Conservation (phyloP, 164 flowering plant genomes). For the Magnolia changhungtana region DNA sequence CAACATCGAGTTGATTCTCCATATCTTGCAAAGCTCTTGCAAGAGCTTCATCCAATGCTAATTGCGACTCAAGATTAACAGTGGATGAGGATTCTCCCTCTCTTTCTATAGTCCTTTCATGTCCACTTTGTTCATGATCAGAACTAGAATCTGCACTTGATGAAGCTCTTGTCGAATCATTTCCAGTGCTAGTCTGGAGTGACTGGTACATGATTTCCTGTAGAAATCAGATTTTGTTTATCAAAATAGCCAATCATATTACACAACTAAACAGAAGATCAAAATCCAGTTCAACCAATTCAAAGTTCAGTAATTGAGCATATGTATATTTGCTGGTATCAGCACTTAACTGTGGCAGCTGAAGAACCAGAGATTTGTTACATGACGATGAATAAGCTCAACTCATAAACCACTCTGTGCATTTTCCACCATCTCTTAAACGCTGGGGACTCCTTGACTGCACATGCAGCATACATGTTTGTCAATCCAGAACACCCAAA, state of each 20-base stretch:
- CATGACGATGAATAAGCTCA: background rate
- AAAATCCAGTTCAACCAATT: background rate
- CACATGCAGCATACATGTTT: background rate
- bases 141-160: slow-evolving; percentile 14
- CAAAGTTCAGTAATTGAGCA: background rate
- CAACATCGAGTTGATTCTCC: slow-evolving; percentile 16
- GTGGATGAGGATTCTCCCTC: slow-evolving; percentile 14
- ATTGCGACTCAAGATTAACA: slow-evolving; percentile 16
- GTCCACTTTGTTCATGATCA: slow-evolving; percentile 13
- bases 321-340: background rate
- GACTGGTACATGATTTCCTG: slow-evolving; percentile 21
- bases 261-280: background rate
- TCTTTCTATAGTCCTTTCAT: background rate
- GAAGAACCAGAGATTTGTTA: background rate
- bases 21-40: slow-evolving; percentile 25
- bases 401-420: no score
- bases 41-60: slow-evolving; percentile 24
- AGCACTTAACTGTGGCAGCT: background rate
- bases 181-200: slow-evolving; percentile 13
- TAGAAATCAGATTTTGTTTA: background rate
- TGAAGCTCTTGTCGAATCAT: slow-evolving; percentile 9
- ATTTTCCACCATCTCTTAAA: background rate
- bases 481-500: background rate
- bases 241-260: background rate
- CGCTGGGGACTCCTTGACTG: background rate